These are phyloP conservation scores for Aspergillus neotritici DNA, from an alignment of 2,329 filamentous ascomycete genomes.

Conservation along the genomic window DNA sequence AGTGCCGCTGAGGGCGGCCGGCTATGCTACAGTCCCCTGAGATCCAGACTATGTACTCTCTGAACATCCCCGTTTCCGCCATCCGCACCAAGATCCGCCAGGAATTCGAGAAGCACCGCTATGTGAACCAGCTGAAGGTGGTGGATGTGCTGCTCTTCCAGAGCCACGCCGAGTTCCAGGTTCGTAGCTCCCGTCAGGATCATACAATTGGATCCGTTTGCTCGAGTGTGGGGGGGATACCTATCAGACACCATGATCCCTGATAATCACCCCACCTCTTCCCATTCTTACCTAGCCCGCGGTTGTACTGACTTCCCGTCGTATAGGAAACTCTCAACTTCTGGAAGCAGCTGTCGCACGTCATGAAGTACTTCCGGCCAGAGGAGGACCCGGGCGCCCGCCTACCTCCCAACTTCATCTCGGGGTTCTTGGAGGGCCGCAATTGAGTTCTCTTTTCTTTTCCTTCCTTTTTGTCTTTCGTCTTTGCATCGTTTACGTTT, in stretches of 20 bases:
- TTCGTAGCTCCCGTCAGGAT: constrained; percentile 38
- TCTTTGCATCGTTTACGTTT: constrained; percentile 11
- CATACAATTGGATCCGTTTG: background rate
- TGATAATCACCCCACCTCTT: too few species aligned
- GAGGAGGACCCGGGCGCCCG: constrained; percentile 72
- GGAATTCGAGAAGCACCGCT: constrained; percentile 94
- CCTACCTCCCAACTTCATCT: constrained; percentile 85
- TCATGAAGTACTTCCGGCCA: constrained; percentile 93
- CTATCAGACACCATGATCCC: background rate
- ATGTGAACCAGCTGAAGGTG: constrained; percentile 78
- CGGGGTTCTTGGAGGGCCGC: constrained; percentile 86
- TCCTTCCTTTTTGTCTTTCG: constrained; percentile 12
- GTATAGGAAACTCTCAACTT: constrained; percentile 92
- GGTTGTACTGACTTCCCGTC: too few species aligned
- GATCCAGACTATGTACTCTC: constrained; percentile 94
- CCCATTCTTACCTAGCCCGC: too few species aligned
- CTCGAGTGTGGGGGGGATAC: background rate
- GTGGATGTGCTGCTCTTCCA: constrained; percentile 88
- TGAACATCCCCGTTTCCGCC: constrained; percentile 78
- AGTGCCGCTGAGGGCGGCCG: constrained; percentile 92
- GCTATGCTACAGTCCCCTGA: constrained; percentile 74
- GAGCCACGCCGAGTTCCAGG: constrained; percentile 91
- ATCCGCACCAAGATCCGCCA: constrained; percentile 92
- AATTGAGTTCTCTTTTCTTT: constrained; percentile 27
- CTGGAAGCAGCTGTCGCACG: constrained; percentile 94